Evolutionary conservation across 352 stramenopile genomes (phyloP).

Genomic region (Pythium inflatum): DNA sequence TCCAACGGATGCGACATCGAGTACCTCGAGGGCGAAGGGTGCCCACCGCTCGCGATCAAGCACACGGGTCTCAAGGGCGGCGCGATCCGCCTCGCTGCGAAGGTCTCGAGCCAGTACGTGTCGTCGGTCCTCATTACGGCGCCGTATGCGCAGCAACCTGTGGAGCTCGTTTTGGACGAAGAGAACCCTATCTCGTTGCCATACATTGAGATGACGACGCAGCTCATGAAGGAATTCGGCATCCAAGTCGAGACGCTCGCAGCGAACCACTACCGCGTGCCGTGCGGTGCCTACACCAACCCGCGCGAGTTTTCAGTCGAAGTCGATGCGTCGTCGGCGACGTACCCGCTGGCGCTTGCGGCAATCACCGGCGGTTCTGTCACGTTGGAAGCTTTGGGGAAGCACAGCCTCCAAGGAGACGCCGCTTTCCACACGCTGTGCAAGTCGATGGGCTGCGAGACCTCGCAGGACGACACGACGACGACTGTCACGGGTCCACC

Average conservation of each 20-base stretch:
- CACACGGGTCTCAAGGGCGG: slow-evolving; percentile 77
- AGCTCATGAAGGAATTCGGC: slow-evolving; percentile 97
- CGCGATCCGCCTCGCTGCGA: slow-evolving; percentile 88
- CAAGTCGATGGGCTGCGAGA: slow-evolving; percentile 78
- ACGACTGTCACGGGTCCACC: slow-evolving; percentile 81
- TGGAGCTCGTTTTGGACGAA: slow-evolving; percentile 92
- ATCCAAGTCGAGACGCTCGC: slow-evolving; percentile 91
- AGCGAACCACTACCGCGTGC: slow-evolving; percentile 76
- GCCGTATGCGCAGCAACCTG: slow-evolving; percentile 79
- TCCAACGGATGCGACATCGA: slow-evolving; percentile 84
- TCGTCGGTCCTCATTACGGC: slow-evolving; percentile 96
- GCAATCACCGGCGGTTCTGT: slow-evolving; percentile 96
- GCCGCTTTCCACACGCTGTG: slow-evolving; percentile 93
- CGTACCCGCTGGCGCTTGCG: slow-evolving; percentile 96
- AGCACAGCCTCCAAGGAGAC: slow-evolving; percentile 94
- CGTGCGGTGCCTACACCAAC: slow-evolving; percentile 75
- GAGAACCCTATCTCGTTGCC: slow-evolving; percentile 97
- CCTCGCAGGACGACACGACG: slow-evolving; percentile 56
- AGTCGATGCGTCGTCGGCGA: slow-evolving; percentile 96
- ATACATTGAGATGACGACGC: slow-evolving; percentile 94
- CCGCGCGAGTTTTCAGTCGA: slow-evolving; percentile 84
- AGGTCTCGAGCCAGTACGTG: slow-evolving; percentile 96
- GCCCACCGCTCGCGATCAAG: slow-evolving; percentile 78
- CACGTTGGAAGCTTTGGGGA: slow-evolving; percentile 94
- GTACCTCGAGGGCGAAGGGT: slow-evolving; percentile 67